These are phyloP conservation scores for Fusarium stilboides DNA, from an alignment of 2,329 filamentous ascomycete species.

Conservation along the genomic window DNA sequence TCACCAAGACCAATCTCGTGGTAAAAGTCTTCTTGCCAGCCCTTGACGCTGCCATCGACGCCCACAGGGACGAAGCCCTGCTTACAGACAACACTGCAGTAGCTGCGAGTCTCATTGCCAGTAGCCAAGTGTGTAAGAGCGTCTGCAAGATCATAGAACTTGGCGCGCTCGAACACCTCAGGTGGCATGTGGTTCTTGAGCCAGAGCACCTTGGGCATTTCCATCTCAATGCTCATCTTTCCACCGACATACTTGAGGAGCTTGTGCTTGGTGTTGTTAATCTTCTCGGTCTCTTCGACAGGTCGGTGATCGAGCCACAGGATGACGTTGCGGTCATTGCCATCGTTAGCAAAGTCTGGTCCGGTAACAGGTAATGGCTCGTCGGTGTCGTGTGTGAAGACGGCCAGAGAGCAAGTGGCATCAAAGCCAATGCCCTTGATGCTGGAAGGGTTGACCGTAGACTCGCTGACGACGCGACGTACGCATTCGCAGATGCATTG, in stretches of 20 bases:
- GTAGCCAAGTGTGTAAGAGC: slow-evolving; percentile 95
- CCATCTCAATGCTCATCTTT: slow-evolving; percentile 99
- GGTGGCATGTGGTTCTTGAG: slow-evolving; percentile 98
- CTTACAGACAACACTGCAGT: slow-evolving; percentile 97
- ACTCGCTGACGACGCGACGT: slow-evolving; percentile 84
- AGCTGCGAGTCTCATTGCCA: slow-evolving; percentile 91
- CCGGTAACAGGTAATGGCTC: slow-evolving; percentile 93
- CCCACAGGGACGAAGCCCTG: slow-evolving; percentile 98
- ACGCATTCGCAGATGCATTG: slow-evolving; percentile 92
- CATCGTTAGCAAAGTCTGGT: slow-evolving; percentile 81
- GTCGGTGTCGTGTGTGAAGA: slow-evolving; percentile 90
- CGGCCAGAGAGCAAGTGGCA: slow-evolving; percentile 96
- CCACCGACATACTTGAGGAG: slow-evolving; percentile 96
- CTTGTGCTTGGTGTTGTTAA: slow-evolving; percentile 94
- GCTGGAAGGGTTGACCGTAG: slow-evolving; percentile 80
- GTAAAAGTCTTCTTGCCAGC: slow-evolving; percentile 97
- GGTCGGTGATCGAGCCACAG: slow-evolving; percentile 98
- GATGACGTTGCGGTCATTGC: slow-evolving; percentile 93
- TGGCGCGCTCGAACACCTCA: slow-evolving; percentile 91
- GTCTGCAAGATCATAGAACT: slow-evolving; percentile 96
- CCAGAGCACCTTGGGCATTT: slow-evolving; percentile 98
- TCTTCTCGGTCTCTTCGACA: slow-evolving; percentile 89
- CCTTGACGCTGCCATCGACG: slow-evolving; percentile 96
- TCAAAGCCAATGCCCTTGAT: slow-evolving; percentile 97
- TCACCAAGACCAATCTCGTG: slow-evolving; percentile 88